These are phyloP conservation scores for Solanum lycopersicoides DNA, from an alignment of 257 asterid genomes.

Conservation along the genomic window DNA sequence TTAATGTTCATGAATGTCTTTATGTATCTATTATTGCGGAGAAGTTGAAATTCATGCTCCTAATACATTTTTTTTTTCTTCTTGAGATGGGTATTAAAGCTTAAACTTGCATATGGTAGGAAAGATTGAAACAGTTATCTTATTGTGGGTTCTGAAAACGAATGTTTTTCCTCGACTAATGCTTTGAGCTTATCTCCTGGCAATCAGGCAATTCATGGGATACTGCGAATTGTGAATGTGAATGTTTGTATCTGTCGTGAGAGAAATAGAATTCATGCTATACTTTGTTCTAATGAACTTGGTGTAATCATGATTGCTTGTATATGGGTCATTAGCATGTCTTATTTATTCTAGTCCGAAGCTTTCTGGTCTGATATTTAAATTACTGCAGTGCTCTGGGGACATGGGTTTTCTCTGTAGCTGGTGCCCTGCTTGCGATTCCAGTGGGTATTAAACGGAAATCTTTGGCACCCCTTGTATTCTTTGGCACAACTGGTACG, in stretches of 20 bases:
- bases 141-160: background rate
- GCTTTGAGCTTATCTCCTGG: background rate
- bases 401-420: constrained; percentile 93
- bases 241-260: background rate
- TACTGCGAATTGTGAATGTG: background rate
- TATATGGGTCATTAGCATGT: background rate
- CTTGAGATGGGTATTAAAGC: background rate
- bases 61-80: background rate
- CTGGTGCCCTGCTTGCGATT: constrained; percentile 84
- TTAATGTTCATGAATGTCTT: background rate
- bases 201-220: background rate
- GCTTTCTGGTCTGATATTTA: background rate
- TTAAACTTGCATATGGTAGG: background rate
- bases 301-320: background rate
- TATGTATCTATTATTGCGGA: background rate
- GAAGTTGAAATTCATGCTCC: background rate
- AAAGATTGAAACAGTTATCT: background rate
- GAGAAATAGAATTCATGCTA: background rate
- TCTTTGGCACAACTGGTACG: constrained; percentile 94
- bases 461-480: constrained; percentile 81
- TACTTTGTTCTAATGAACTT: background rate
- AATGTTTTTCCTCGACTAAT: background rate
- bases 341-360: background rate
- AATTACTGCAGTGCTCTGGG: constrained; percentile 66
- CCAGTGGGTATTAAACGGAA: constrained; percentile 90